Base-by-base conservation (phyloP, 1,284 basidiomycete genomes). In the Cystobasidiaceae sp. region DNA sequence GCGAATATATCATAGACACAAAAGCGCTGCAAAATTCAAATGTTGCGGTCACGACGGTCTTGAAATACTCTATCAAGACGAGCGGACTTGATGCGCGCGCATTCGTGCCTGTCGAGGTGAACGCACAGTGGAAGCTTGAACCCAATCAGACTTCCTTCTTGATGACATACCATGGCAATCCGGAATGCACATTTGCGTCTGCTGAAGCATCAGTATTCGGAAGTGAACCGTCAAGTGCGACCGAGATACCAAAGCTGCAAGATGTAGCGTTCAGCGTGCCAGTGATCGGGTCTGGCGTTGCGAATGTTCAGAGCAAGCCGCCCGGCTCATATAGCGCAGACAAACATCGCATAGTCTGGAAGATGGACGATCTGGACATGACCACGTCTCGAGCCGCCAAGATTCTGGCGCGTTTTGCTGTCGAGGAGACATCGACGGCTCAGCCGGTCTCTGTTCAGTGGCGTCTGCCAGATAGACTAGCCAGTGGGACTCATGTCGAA, bases 51-150 rank as follows among this genome's bases (percentile, higher is more conserved):
- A 69, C 76, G 68, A 63, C 74, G 4, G 70, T 79, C 34, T 78
- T 83, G 74, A 80, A 80, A 71, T 83, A 83, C 68, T 79, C 82
- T 58, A 75, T 82, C 19, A 75, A 79, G 58, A 72, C 80, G 11
- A 72, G 75, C 4, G 73, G 75, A 11, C 74, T 74, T 0, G 41
- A 75, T 21, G 76, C 77, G 25, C 25, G 56, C 0, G 56, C 71
- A 9, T 74, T 74, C 37, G 74, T 79, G 0, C 81, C 81, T 0
- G 64, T 83, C 3, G 59, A 75, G 1, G 72, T 82, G 30, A 77
- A 78, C 55, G 78, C 81, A 0, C 78, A 79, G 9, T 83, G 82
- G 80, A 76, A 79, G 57, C 77, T 77, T 65, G 80, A 80, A 66
- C 73, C 78, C 19, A 76, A 76, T 28, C 80, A 81, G 58, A 81